Base-by-base conservation (phyloP, 805 yeast species). In the Candida insectalens region DNA sequence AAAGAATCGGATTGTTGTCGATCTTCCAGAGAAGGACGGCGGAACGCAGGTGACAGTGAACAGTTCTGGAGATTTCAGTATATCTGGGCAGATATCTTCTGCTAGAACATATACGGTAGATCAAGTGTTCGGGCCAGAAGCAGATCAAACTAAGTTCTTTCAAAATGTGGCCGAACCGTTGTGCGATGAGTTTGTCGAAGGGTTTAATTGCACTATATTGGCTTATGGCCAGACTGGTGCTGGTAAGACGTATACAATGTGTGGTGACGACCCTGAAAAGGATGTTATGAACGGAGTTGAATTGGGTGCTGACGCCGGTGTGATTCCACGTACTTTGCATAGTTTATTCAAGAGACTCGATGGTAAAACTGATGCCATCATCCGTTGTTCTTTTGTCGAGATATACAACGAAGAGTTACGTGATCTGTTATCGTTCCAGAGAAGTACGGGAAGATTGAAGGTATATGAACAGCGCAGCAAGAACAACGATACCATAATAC, bases 191-290 rank as follows among this genome's bases (percentile, higher is more conserved):
- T 71, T 72, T 37, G 40, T 70, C 32, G 50, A 53, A 31, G 78
- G 79, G 12, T 65, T 55, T 39, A 73, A 73, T 44, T 74, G 72
- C 35, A 69, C 78, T 1, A 63, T 73, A 5, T 54, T 73, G 36
- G 75, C 77, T 2, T 73, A 73, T 48, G 79, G 79, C 16, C 79
- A 72, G 47, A 73, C 79, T 1, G 78, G 78, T 9, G 66, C 77
- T 2, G 79, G 79, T 4, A 73, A 73, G 44, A 73, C 79, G 0
- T 65, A 67, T 50, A 71, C 79, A 2, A 73, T 73, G 79, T 67
- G 71, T 50, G 78, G 79, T 6, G 67, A 65, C 25, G n/a, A n/a
- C n/a, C n/a, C n/a, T n/a, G 27, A 25, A 6, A n/a, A 9, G 14
- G 7, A 25, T 9, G 14, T 3, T 29, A 12, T 18, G 23, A 19